Percentiles rank a stretch among this genome's conserved stretches.
Evolutionary conservation across 78 protist species (phyloP).

Genomic region (Kipferlia bialata): DNA sequence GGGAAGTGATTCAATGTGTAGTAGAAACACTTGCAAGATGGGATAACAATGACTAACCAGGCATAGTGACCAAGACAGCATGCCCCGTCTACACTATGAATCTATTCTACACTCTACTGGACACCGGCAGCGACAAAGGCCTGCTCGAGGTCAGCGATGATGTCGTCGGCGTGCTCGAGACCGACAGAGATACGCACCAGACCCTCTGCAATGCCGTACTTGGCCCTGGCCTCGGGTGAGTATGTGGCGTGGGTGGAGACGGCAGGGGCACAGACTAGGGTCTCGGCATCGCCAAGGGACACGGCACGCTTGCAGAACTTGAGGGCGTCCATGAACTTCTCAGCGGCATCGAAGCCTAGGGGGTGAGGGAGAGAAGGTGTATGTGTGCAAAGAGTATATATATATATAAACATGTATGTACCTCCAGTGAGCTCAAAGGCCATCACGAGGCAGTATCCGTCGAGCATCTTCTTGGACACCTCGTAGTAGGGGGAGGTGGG

Average conservation of each 20-base stretch:
- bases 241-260: slow-evolving; percentile 40
- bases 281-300: slow-evolving; percentile 46
- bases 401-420: slow-evolving; percentile 16
- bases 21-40: too few relatives aligned
- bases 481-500: slow-evolving; percentile 62
- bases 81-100: too few relatives aligned
- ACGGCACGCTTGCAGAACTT: slow-evolving; percentile 41
- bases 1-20: too few relatives aligned
- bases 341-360: slow-evolving; percentile 27
- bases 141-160: slow-evolving; percentile 38
- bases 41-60: too few relatives aligned
- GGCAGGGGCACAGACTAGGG: slow-evolving; percentile 37
- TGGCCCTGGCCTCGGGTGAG: slow-evolving; percentile 9
- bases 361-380: slow-evolving; percentile 15
- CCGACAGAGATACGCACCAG: slow-evolving; percentile 50
- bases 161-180: slow-evolving; percentile 39
- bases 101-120: too few relatives aligned
- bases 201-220: slow-evolving; percentile 44
- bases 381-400: slow-evolving; percentile 34
- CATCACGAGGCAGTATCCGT: slow-evolving; percentile 30
- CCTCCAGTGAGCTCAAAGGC: slow-evolving; percentile 40
- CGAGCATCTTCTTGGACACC: slow-evolving; percentile 48
- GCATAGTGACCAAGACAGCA: too few relatives aligned
- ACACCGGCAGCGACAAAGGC: too few relatives aligned
- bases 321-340: slow-evolving; percentile 5